Base-by-base conservation (phyloP, 306 rosid species). In the Arachis stenosperma region DNA sequence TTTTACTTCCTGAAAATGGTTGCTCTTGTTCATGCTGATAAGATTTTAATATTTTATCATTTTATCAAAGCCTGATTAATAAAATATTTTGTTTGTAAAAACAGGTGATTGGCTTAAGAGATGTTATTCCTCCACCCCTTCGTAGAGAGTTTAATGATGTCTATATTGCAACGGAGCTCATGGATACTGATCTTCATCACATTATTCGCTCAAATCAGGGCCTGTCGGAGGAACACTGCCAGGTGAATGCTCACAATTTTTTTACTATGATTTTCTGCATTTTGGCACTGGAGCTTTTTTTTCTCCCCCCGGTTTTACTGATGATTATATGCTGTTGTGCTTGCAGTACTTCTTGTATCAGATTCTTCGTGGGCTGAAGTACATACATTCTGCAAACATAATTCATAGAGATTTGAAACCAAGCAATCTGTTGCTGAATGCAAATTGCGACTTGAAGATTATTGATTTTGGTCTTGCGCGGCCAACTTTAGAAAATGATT, bases 111-210 rank as follows among this genome's bases (percentile, higher is more conserved):
- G 96, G 67, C 75, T 54, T 94, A 69, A 88, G 88, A 74, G 99
- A 94, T 82, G 90, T 94, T 75, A 79, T 94, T 78, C 97, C 99
- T 65, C 99, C 99, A 58, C 96, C 99, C 8, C 37, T 89, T 62
- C 86, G 96, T 73, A 88, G 97, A 75, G 96, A 94, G 71, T 94
- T 94, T 73, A 85, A 75, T 6, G 99, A 94, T 84, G 99, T 94
- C 30, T 94, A 94, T 84, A 82, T 85, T 60, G 85, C 88, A 39
- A 62, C 43, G 0, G 99, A 94, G 80, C 95, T 94, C 74, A 93
- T 93, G 98, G 98, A 93, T 70, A 93, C 98, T 4, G 98, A 93
- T 85, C 96, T 93, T 82, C 97, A 94, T 69, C 97, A 94, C 73
- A 94, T 94, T 80, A 93, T 91, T 70, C 97, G 96, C 69, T 91